Base-by-base conservation (phyloP, 83 land plant species). In the Picea mariana region DNA sequence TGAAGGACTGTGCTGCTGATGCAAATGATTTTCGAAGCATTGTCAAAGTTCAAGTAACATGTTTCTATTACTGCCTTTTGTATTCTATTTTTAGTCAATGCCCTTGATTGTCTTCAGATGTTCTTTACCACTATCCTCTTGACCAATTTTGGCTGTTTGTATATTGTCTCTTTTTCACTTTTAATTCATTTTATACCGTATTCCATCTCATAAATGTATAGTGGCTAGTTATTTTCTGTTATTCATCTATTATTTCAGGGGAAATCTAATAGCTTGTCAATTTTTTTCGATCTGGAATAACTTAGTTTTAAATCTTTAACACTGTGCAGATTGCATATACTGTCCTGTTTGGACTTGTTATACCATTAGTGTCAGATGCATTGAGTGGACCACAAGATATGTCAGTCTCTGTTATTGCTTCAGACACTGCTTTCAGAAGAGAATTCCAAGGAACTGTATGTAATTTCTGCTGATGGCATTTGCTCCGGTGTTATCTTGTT, bases 371-470 rank as follows among this genome's bases (percentile, higher is more conserved):
- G 78, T 98, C 99, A 63, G 99, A 96, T 88, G 99, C 97, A 21
- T 81, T 98, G 62, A 92, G 97, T 80, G 87, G 90, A 49, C 75
- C 81, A 21, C 88, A 93, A 69, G 95, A 91, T 38, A 87, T 87
- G 88, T 75, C 78, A 12, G 81, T 87, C 11, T 89, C 98, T n/a
- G 82, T 92, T 20, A 85, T 98, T 44, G 85, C 95, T 17, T 63
- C 44, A 23, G 93, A 98, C 84, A 62, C 88, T 59, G 83, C 89
- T 26, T 94, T 94, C 78, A 95, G 91, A 67, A 85, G 81, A 61
- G 99, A 98, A 67, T 96, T 98, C 79, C 97, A 95, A 65, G 90
- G 89, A 55, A 91, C 83, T 82, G 98, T 97, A 84, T 87, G 93
- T 67, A 77, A 23, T 72, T 34, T 5, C 23, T 42, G 72, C 31